Base-by-base conservation (phyloP, 768 basidiomycete species). In the Cystofilobasidium ferigula region DNA sequence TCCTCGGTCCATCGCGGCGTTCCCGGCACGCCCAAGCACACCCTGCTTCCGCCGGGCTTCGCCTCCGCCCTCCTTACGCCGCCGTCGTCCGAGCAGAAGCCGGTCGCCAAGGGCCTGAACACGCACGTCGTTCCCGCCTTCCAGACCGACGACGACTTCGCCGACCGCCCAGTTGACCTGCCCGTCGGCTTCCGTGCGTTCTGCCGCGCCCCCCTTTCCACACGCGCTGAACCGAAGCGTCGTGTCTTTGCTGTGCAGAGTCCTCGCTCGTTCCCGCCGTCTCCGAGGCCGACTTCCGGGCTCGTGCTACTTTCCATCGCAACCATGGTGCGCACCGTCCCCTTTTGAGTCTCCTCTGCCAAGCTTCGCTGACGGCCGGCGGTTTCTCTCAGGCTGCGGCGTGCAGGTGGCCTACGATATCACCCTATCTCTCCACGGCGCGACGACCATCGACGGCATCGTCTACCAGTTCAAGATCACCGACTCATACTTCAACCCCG, bases 231-330 rank as follows among this genome's bases (percentile, higher is more conserved):
- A n/a, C n/a, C n/a, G n/a, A n/a, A n/a, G n/a, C n/a, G n/a, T n/a
- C n/a, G n/a, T n/a, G n/a, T n/a, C n/a, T n/a, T n/a, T n/a, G n/a
- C n/a, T n/a, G n/a, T n/a, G n/a, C 51, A 54, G 51, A 54, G 51
- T 54, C 51, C 9, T 54, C 34, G 20, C 12, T 58, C 57, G 18
- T 58, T 13, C 45, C 63, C 18, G 45, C 63, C 2, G 24, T 35
- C 12, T 36, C 48, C 42, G 67, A 68, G 24, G 56, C 61, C 18
- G 67, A 68, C 35, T 68, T 68, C 61, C 38, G 47, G n/a, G 38
- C 36, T 24, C 67, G 67, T 34, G 67, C 67, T 4, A 43, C 53
- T 18, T 57, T 47, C 56, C 67, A 68, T 28, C 47, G 67, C 13
- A 58, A 36, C 16, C 57, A 24, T 10, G n/a, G 51, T 53, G 30